Evolutionary conservation across 2,329 filamentous ascomycete species (phyloP).

Genomic region (Sphaerulina musiva): DNA sequence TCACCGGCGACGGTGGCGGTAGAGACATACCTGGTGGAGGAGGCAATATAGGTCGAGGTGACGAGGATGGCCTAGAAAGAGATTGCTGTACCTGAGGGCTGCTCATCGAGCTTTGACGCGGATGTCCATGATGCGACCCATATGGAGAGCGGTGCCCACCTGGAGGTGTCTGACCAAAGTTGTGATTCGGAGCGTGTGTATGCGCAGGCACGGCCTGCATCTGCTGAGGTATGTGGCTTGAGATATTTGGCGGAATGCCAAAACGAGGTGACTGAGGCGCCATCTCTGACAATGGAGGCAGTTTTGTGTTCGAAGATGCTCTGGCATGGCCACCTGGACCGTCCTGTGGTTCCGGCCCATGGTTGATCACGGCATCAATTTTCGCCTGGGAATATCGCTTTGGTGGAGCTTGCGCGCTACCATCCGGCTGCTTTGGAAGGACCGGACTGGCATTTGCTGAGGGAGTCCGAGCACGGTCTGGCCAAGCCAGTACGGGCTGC

Average conservation of each 20-base stretch:
- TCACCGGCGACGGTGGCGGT: conserved; percentile 25
- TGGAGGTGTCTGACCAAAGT: conserved; percentile 33
- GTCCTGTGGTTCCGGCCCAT: conserved; percentile 33
- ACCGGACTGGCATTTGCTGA: conserved; percentile 18
- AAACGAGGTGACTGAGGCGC: conserved; percentile 31
- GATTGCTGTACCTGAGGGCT: conserved; percentile 32
- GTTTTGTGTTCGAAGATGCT: conserved; percentile 28
- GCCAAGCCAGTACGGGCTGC: conserved; percentile 14
- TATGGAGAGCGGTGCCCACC: conserved; percentile 36
- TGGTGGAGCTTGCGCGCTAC: conserved; percentile 11
- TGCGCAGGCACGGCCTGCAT: conserved; percentile 27
- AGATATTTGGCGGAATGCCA: conserved; percentile 24
- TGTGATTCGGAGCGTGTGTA: conserved; percentile 17
- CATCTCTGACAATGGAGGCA: conserved; percentile 34
- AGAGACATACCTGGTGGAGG: conserved; percentile 34
- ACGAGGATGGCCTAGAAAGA: conserved; percentile 30
- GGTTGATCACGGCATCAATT: conserved; percentile 35
- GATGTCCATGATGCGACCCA: conserved; percentile 29
- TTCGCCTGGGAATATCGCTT: conserved; percentile 30
- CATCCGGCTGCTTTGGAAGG: conserved; percentile 11
- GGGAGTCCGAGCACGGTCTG: conserved; percentile 11
- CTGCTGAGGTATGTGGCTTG: conserved; percentile 18
- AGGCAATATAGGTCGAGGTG: conserved; percentile 35
- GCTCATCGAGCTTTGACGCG: conserved; percentile 19
- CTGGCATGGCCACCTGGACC: conserved; percentile 23